Conservation (phyloP, 768 basidiomycete genomes). For the Cantharellus anzutake region DNA sequence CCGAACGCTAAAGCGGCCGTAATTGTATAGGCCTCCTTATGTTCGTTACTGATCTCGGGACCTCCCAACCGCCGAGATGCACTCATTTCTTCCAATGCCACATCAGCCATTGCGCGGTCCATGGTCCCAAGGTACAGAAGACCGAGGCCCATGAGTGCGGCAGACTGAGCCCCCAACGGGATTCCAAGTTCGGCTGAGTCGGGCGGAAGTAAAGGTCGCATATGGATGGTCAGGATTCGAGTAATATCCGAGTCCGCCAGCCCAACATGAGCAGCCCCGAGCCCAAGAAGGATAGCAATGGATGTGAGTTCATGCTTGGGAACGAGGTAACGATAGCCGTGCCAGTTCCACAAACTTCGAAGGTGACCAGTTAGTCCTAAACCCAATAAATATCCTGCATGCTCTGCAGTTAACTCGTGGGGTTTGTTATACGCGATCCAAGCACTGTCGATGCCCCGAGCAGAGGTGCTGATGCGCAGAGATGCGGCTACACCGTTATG, state of each 20-base stretch:
- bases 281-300: constrained; percentile 82
- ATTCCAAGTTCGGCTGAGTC: constrained; percentile 80
- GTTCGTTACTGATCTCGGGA: constrained; percentile 70
- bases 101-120: constrained; percentile 82
- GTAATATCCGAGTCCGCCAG: constrained; percentile 75
- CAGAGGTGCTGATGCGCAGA: constrained; percentile 59
- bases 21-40: constrained; percentile 83
- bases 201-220: constrained; percentile 77
- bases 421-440: constrained; percentile 97
- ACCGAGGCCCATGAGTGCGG: constrained; percentile 75
- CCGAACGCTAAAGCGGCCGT: constrained; percentile 82
- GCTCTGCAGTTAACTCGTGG: constrained; percentile 71
- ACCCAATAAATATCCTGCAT: constrained; percentile 91
- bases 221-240: constrained; percentile 80
- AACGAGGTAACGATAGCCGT: constrained; percentile 87
- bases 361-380: constrained; percentile 86
- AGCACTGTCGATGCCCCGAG: constrained; percentile 65
- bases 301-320: constrained; percentile 93
- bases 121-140: constrained; percentile 77
- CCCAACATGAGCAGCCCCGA: constrained; percentile 79
- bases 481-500: constrained; percentile 94
- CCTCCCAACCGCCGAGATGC: constrained; percentile 49
- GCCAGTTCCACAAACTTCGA: constrained; percentile 79
- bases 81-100: constrained; percentile 69
- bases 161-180: constrained; percentile 72